Evolutionary conservation across 2,329 filamentous ascomycete genomes (phyloP).

Genomic region (Chalaropsis ovoidea): DNA sequence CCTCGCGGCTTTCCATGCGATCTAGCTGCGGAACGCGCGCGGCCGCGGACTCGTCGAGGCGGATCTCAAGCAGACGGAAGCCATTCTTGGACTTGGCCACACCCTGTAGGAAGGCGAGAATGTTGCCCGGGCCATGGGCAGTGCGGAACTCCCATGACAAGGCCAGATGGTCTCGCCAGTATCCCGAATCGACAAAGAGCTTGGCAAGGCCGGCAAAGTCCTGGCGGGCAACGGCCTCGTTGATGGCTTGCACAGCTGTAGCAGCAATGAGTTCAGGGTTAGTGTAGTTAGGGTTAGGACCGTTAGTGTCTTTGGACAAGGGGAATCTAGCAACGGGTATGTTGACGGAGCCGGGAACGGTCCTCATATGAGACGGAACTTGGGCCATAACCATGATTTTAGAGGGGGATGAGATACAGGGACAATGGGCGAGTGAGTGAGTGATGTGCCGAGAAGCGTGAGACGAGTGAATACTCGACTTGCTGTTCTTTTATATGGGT

Average conservation of each 20-base stretch:
- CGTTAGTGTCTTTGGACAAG: neutral
- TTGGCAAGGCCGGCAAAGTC: slow-evolving; percentile 32
- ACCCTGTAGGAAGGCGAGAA: slow-evolving; percentile 35
- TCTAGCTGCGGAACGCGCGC: slow-evolving; percentile 37
- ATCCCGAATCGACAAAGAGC: slow-evolving; percentile 39
- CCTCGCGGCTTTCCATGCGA: slow-evolving; percentile 39
- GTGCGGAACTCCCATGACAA: slow-evolving; percentile 49
- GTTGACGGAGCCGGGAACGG: slow-evolving; percentile 45
- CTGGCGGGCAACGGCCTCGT: slow-evolving; percentile 33
- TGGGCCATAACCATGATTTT: slow-evolving; percentile 14
- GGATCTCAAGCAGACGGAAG: slow-evolving; percentile 37
- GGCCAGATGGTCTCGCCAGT: slow-evolving; percentile 50
- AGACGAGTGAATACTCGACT: neutral
- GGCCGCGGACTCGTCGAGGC: slow-evolving; percentile 37
- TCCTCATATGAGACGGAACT: slow-evolving; percentile 30
- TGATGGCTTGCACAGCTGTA: slow-evolving; percentile 35
- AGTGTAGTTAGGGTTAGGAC: slow-evolving; percentile 21
- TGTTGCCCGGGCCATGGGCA: slow-evolving; percentile 36
- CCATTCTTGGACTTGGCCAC: slow-evolving; percentile 32
- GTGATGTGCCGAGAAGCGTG: neutral
- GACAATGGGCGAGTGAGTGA: neutral
- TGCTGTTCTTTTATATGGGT: neutral
- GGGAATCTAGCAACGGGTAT: slow-evolving; percentile 38
- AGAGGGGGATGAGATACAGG: neutral
- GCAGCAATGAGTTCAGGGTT: slow-evolving; percentile 34